Conservation (phyloP, 139 green algal species). For the Parachlorella kessleri region DNA sequence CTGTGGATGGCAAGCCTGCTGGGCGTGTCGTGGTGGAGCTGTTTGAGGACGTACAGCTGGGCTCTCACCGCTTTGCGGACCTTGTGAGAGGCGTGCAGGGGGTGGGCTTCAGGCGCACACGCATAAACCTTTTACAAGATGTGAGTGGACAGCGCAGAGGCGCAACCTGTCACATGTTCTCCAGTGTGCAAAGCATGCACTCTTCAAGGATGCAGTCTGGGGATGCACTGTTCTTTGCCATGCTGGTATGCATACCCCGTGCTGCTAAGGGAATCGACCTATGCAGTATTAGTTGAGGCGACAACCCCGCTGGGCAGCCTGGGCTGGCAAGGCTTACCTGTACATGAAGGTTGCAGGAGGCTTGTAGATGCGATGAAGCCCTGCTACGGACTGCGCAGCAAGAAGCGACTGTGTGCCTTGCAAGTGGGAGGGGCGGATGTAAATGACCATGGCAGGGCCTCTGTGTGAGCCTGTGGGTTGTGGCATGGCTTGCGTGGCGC, state of each 20-base stretch:
- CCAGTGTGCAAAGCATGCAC: too few species aligned
- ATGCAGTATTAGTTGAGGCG: background rate
- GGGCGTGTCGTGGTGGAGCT: conserved; percentile 53
- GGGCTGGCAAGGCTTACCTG: background rate
- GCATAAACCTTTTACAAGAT: background rate
- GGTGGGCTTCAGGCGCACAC: conserved; percentile 45
- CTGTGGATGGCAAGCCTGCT: conserved; percentile 42
- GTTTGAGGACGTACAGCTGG: conserved; percentile 41
- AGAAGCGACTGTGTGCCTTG: too few species aligned
- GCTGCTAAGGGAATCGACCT: background rate
- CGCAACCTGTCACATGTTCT: background rate
- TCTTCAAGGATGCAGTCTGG: background rate
- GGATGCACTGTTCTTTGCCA: background rate
- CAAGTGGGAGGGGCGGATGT: too few species aligned
- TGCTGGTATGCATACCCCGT: too few species aligned
- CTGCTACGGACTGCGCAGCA: too few species aligned
- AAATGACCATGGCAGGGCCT: too few species aligned
- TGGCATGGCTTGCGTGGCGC: too few species aligned
- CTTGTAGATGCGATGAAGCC: too few species aligned
- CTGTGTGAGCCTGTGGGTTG: too few species aligned
- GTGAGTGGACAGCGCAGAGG: too few species aligned
- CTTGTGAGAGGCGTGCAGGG: conserved; percentile 53
- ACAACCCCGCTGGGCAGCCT: background rate
- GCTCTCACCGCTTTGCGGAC: conserved; percentile 41
- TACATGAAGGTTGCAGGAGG: too few species aligned